phyloP scores from a whole-genome alignment of 177 flowering plant species.

The Vitis hybrid region DNA sequence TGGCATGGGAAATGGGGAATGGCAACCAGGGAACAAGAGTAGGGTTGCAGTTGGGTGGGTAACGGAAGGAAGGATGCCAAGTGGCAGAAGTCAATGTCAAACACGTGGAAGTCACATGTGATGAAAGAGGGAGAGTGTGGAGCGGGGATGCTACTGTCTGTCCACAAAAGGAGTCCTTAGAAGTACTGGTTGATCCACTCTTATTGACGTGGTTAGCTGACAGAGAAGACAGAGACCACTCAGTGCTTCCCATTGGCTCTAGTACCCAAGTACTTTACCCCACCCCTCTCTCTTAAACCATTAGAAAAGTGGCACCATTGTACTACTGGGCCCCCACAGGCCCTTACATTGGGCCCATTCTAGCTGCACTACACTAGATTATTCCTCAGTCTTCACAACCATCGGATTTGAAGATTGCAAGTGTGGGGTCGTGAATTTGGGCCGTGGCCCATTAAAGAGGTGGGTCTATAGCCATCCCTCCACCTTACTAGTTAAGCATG shows the following conservation, averaged over 20 bases:
- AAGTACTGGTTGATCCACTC: constrained; percentile 19
- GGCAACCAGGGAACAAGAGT: too few species aligned
- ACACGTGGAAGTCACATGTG: constrained; percentile 19
- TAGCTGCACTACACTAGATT: not conserved
- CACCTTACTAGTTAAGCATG: not conserved
- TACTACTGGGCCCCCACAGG: not conserved
- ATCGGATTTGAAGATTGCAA: too few species aligned
- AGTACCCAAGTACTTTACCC: constrained; percentile 6
- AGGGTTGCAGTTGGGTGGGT: too few species aligned
- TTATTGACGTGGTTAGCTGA: constrained; percentile 9
- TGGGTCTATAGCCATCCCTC: not conserved
- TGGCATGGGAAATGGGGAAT: too few species aligned
- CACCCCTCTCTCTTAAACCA: not conserved
- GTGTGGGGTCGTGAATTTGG: constrained; percentile 10
- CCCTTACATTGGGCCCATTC: not conserved
- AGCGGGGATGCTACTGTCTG: constrained; percentile 10
- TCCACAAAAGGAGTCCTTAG: not conserved
- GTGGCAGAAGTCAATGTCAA: too few species aligned
- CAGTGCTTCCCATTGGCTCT: constrained; percentile 17
- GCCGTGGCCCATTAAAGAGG: constrained; percentile 1
- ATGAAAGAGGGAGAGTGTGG: not conserved
- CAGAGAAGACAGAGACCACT: constrained; percentile 7
- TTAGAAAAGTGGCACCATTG: not conserved
- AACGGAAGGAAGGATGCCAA: too few species aligned
- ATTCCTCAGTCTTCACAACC: too few species aligned